Evolutionary conservation across 2,329 filamentous ascomycete species (phyloP).

Genomic region (Akanthomyces lecanii): DNA sequence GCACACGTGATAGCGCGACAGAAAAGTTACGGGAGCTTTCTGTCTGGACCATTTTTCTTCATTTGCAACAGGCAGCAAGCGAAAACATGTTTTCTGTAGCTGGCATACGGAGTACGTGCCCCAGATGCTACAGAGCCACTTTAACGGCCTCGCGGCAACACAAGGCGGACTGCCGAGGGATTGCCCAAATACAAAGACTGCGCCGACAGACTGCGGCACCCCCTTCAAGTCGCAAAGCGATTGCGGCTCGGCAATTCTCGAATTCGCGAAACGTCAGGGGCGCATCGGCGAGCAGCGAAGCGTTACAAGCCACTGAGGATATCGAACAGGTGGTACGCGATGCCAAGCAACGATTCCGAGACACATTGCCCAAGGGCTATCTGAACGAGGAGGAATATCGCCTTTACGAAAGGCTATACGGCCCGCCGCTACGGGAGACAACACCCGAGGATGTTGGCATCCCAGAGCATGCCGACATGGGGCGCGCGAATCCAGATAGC

Average conservation of each 20-base stretch:
- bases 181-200: not conserved
- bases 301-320: conserved; percentile 27
- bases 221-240: not conserved
- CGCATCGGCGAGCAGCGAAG: conserved; percentile 15
- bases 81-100: conserved; percentile 13
- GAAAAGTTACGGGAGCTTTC: conserved; percentile 7
- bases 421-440: conserved; percentile 63
- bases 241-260: conserved; percentile 29
- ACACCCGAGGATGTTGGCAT: conserved; percentile 55
- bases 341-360: conserved; percentile 71
- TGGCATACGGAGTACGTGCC: conserved; percentile 10
- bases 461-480: conserved; percentile 37
- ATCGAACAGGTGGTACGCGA: conserved; percentile 63
- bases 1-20: conserved; percentile 14
- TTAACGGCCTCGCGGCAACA: conserved; percentile 4
- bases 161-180: not conserved
- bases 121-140: conserved; percentile 12
- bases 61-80: not conserved
- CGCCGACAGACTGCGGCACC: not conserved
- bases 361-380: conserved; percentile 68
- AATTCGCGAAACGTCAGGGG: conserved; percentile 25
- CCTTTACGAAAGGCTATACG: conserved; percentile 78
- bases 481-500: conserved; percentile 25
- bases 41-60: too few species aligned
- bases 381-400: conserved; percentile 66